Percentiles rank a stretch among this genome's conserved stretches.
phyloP scores from a whole-genome alignment of 106 monocot species.

The Phalaenopsis equestris region DNA sequence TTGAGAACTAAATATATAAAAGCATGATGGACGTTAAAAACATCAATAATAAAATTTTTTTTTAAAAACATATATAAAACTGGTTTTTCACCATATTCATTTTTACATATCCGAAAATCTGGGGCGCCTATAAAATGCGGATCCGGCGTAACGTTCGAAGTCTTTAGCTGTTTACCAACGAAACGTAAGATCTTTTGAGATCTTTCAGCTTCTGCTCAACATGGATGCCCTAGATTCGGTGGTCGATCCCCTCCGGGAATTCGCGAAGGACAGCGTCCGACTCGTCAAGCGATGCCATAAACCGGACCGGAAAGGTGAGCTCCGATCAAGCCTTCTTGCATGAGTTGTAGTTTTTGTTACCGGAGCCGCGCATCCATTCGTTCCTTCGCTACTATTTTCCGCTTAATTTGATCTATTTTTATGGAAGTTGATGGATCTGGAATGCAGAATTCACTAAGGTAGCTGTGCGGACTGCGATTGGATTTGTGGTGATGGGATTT shows the following conservation, averaged over 20 bases:
- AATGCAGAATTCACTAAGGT: conserved; percentile 56
- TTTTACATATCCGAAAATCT: too few species aligned
- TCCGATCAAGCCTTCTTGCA: neutral
- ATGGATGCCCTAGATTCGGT: conserved; percentile 5
- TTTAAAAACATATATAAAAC: too few species aligned
- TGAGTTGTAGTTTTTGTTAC: neutral
- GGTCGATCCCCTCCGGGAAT: conserved; percentile 21
- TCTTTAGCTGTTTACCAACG: too few species aligned
- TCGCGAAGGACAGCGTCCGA: conserved; percentile 44
- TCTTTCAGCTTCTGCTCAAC: neutral
- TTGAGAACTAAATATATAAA: too few species aligned
- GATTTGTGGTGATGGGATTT: conserved; percentile 68
- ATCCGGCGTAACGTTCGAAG: too few species aligned
- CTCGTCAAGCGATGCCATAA: conserved; percentile 56
- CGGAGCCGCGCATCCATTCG: neutral
- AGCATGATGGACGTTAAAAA: too few species aligned
- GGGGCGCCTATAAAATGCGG: too few species aligned
- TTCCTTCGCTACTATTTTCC: neutral
- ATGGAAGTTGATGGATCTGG: neutral
- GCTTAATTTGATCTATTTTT: neutral
- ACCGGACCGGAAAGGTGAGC: conserved; percentile 44
- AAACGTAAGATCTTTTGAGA: neutral
- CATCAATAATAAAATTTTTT: too few species aligned
- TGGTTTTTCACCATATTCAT: too few species aligned
- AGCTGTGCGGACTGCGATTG: conserved; percentile 52